phyloP scores from a whole-genome alignment of 2,329 filamentous ascomycete genomes.

The Colletotrichum sp. region DNA sequence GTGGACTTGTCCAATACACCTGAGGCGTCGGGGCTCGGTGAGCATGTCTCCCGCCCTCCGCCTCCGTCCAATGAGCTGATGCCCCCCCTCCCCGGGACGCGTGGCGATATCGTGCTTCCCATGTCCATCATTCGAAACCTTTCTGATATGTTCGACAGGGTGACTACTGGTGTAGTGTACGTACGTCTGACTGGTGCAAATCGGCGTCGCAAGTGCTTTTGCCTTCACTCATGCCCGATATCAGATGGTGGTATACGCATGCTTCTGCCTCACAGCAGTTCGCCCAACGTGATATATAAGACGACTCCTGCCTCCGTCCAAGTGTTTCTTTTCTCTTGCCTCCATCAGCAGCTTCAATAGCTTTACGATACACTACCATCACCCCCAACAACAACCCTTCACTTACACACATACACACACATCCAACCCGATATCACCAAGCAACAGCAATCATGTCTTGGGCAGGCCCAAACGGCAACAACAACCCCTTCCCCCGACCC shows the following conservation, averaged over 20 bases:
- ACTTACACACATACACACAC: not conserved
- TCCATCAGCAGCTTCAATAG: slow-evolving; percentile 2
- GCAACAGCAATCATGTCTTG: slow-evolving; percentile 19
- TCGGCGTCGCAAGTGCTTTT: slow-evolving; percentile 18
- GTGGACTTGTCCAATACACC: not conserved
- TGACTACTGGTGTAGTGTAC: slow-evolving; percentile 6
- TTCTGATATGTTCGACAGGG: slow-evolving; percentile 14
- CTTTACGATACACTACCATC: not conserved
- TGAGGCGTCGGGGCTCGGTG: slow-evolving; percentile 4
- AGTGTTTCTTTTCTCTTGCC: not conserved
- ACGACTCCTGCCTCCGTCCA: not conserved
- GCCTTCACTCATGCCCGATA: slow-evolving; percentile 13
- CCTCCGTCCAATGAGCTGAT: slow-evolving; percentile 12
- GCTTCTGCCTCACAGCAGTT: slow-evolving; percentile 3
- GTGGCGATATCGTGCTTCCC: slow-evolving; percentile 20
- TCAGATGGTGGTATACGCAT: slow-evolving; percentile 17
- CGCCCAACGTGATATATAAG: not conserved
- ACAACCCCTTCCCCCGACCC: slow-evolving; percentile 4
- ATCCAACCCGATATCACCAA: not conserved
- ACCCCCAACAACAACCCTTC: not conserved
- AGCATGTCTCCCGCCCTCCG: not conserved
- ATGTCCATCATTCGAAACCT: slow-evolving; percentile 16
- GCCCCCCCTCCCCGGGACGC: slow-evolving; percentile 14
- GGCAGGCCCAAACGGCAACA: slow-evolving; percentile 17
- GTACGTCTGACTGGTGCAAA: slow-evolving; percentile 10